Percentiles rank a stretch among this genome's conserved stretches.
These are phyloP conservation scores for Multifurca ochricompacta DNA, from an alignment of 768 basidiomycete species.

Conservation along the genomic window DNA sequence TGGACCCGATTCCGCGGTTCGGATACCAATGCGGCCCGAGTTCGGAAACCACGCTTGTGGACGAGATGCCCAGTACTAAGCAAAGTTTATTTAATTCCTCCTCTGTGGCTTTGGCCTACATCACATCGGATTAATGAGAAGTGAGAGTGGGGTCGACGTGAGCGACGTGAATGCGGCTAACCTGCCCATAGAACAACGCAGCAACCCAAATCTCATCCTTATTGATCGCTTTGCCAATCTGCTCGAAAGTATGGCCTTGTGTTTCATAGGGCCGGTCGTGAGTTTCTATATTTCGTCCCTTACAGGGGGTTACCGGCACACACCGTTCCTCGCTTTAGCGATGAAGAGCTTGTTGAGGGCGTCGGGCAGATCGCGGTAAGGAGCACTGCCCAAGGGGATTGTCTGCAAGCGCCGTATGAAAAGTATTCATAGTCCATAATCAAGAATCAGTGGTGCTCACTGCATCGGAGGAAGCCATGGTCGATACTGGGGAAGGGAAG, in stretches of 20 bases:
- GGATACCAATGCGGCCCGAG: constrained; percentile 70
- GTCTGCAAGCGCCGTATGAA: not conserved
- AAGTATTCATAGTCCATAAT: too few relatives aligned
- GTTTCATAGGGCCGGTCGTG: not conserved
- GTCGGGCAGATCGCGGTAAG: not conserved
- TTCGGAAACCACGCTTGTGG: constrained; percentile 32
- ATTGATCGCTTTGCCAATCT: constrained; percentile 55
- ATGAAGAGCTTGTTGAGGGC: not conserved
- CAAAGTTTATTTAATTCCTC: constrained; percentile 53
- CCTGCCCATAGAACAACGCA: constrained; percentile 76
- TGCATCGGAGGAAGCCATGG: not conserved
- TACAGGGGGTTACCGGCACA: constrained; percentile 26
- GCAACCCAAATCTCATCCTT: constrained; percentile 81
- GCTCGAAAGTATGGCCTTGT: constrained; percentile 60
- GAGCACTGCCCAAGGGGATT: not conserved
- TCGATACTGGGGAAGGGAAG: not conserved
- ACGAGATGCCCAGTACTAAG: constrained; percentile 41
- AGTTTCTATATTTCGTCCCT: constrained; percentile 59
- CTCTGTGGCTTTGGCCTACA: constrained; percentile 57
- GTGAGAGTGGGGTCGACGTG: not conserved
- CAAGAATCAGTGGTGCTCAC: not conserved
- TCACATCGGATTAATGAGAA: not conserved
- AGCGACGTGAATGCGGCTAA: constrained; percentile 21
- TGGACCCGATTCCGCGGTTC: constrained; percentile 58
- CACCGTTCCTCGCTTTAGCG: not conserved